A percentile compares a stretch with the other conserved stretches of the same genome.
Evolutionary conservation across 2,329 filamentous ascomycete genomes (phyloP).

Genomic region (Stemphylium beticola): DNA sequence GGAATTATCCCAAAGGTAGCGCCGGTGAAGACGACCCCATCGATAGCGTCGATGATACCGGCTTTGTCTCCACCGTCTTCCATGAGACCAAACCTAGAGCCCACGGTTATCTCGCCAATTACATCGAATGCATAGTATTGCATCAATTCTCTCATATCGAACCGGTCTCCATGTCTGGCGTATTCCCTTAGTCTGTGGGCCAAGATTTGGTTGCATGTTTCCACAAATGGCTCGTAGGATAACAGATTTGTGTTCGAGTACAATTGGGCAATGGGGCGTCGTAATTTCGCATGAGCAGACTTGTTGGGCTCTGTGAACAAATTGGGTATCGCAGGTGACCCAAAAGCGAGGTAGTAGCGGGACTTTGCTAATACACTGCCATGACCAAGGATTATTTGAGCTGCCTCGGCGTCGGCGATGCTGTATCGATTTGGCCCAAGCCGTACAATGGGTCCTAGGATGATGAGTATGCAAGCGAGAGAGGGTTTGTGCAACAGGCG

Average conservation of each 20-base stretch:
- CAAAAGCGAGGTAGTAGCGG: not conserved
- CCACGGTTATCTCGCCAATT: conserved; percentile 59
- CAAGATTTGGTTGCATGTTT: conserved; percentile 44
- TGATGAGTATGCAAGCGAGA: too few species aligned
- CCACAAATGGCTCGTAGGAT: conserved; percentile 50
- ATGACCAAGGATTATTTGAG: conserved; percentile 13
- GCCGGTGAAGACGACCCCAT: not conserved
- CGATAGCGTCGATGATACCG: conserved; percentile 9
- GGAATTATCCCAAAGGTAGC: conserved; percentile 11
- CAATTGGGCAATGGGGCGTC: conserved; percentile 44
- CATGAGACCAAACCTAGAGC: conserved; percentile 26
- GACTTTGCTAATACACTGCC: conserved; percentile 12
- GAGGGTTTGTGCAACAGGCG: not conserved
- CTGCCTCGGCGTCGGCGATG: conserved; percentile 17
- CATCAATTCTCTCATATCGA: conserved; percentile 55
- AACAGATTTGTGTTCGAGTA: conserved; percentile 50
- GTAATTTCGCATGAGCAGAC: conserved; percentile 38
- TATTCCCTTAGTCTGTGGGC: conserved; percentile 37
- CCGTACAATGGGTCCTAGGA: conserved; percentile 16
- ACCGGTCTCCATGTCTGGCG: conserved; percentile 18
- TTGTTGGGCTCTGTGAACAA: not conserved
- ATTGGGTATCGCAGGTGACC: not conserved
- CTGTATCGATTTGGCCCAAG: conserved; percentile 25
- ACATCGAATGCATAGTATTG: conserved; percentile 60
- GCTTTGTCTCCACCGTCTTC: conserved; percentile 18